A percentile compares a stretch with the other conserved stretches of the same genome.
These are phyloP conservation scores for Vigna hirtella DNA, from an alignment of 306 rosid species.

Conservation along the genomic window DNA sequence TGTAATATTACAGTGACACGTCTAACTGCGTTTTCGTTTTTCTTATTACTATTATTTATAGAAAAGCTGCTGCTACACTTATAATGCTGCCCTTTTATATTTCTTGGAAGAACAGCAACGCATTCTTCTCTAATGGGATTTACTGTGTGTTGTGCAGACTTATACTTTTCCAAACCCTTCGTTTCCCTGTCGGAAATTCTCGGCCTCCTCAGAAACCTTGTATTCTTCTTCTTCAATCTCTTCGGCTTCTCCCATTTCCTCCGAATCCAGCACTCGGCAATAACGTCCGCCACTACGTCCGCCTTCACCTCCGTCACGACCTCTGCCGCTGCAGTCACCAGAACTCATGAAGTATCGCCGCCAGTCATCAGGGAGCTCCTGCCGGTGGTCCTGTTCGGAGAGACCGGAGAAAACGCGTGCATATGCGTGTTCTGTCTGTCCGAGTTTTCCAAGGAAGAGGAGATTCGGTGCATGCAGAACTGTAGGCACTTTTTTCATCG, in stretches of 20 bases:
- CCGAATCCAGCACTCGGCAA: too few species aligned
- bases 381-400: constrained; percentile 65
- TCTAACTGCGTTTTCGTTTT: too few species aligned
- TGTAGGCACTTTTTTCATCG: constrained; percentile 90
- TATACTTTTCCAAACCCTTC: constrained; percentile 67
- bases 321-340: too few species aligned
- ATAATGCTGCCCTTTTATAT: too few species aligned
- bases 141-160: constrained; percentile 78
- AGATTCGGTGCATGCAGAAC: constrained; percentile 80
- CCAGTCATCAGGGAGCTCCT: constrained; percentile 72
- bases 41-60: too few species aligned
- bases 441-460: constrained; percentile 72
- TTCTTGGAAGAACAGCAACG: too few species aligned
- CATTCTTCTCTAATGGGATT: constrained; percentile 58
- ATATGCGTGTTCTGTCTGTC: constrained; percentile 78
- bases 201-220: constrained; percentile 68
- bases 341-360: constrained; percentile 57
- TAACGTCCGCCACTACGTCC: too few species aligned
- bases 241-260: constrained; percentile 77
- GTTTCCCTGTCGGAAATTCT: constrained; percentile 69
- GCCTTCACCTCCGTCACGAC: too few species aligned
- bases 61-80: too few species aligned
- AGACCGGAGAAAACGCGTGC: constrained; percentile 48
- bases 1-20: too few species aligned
- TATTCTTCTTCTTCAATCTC: constrained; percentile 62